These are phyloP conservation scores for Colletotrichum endophyticum DNA, from an alignment of 2,329 filamentous ascomycete species.

Conservation along the genomic window DNA sequence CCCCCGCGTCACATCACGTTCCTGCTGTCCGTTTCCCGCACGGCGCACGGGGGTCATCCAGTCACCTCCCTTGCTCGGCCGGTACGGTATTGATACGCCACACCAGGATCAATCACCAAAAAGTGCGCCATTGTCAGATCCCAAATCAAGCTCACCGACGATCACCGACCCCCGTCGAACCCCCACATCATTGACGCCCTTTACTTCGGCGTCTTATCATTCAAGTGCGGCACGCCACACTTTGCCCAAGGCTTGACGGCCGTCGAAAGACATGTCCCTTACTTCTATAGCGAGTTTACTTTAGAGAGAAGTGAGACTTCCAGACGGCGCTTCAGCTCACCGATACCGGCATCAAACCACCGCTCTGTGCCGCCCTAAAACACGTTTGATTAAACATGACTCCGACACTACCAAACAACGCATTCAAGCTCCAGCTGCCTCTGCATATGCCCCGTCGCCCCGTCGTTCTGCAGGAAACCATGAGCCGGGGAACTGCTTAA, in stretches of 20 bases:
- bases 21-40: neutral
- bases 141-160: slow-evolving; percentile 10
- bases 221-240: neutral
- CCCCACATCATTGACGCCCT: slow-evolving; percentile 4
- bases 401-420: neutral
- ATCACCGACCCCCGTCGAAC: neutral
- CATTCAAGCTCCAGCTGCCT: neutral
- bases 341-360: slow-evolving; percentile 7
- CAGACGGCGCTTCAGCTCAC: neutral
- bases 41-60: neutral
- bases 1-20: neutral
- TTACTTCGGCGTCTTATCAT: neutral
- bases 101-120: slow-evolving; percentile 8
- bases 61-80: slow-evolving; percentile 5
- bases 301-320: neutral
- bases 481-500: neutral
- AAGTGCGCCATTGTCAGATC: neutral
- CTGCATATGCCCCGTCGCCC: neutral
- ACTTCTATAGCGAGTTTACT: neutral
- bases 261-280: neutral
- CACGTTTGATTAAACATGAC: neutral
- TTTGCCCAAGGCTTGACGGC: neutral
- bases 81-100: neutral
- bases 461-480: slow-evolving; percentile 8
- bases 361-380: neutral